Base-by-base conservation (phyloP, 1,284 basidiomycete genomes). In the Cutaneotrichosporon curvatum region DNA sequence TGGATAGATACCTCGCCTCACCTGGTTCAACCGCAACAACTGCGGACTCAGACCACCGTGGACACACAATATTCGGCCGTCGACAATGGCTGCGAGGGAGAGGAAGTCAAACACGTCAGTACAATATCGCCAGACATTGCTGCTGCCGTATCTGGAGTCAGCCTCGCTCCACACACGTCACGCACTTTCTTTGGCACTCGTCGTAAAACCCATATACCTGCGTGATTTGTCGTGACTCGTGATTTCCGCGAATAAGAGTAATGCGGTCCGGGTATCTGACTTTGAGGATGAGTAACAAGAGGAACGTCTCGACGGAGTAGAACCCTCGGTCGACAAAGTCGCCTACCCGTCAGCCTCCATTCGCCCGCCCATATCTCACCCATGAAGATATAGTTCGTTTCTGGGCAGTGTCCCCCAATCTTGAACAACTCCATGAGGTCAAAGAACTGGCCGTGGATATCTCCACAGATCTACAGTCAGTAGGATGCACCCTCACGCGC, bases 151-250 rank as follows among this genome's bases (percentile, higher is more conserved):
- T 45, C 51, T 53, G 43, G 11, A 4, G 40, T 48, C 40, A 52
- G 45, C 42, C 12, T 6, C 7, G 32, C 14, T 15, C 9, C 32
- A 7, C n/a, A 7, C 32, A 9, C 16, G 6, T 34, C n/a, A 42
- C 54, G 25, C 37, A 56, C 71, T 98, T 98, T 31, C 92, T 76
- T 68, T 90, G 85, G 71, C 94, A 98, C 65, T 98, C 94, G 73
- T 98, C 95, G 74, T 97, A 98, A 70, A 98, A 98, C 12, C 94
- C 95, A 70, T 98, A 98, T 0, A 98, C 94, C 65, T 98, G 94
- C 0, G 91, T 96, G 63, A 98, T 98, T 70, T 98, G 94, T 4
- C 94, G 78, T n/a, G 88, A 92, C 73, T 98, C 94, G 76, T 98
- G 94, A 77, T 98, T 98, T 12, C 94, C 94, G 30, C 94, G 81